Evolutionary conservation across 2,329 filamentous ascomycete genomes (phyloP).

Genomic region (Paecilomyces sp.): DNA sequence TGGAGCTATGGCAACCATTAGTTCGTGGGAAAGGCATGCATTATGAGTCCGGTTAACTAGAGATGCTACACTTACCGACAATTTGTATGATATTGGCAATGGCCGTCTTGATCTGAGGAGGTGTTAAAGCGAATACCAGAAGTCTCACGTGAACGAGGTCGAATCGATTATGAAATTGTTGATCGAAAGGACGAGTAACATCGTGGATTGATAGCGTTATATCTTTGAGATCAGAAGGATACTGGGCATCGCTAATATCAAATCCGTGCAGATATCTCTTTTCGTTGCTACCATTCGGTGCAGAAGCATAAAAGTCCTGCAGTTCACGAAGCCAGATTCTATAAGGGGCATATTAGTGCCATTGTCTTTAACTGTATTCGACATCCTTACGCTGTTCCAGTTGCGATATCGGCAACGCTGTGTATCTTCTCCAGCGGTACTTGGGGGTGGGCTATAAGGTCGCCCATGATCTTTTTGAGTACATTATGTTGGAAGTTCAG

Average conservation of each 20-base stretch:
- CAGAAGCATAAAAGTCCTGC: neutral
- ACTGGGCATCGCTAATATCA: neutral
- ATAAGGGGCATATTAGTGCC: neutral
- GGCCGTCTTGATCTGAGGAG: neutral
- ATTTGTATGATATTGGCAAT: neutral
- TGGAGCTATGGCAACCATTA: neutral
- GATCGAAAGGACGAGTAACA: neutral
- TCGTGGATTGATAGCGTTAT: neutral
- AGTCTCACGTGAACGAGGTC: neutral
- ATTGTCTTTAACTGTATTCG: neutral
- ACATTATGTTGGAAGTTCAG: neutral
- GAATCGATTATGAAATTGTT: neutral
- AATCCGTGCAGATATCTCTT: neutral
- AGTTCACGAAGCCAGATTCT: neutral
- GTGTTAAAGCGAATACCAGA: neutral
- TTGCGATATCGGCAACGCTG: neutral
- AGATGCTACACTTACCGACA: neutral
- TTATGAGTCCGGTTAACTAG: neutral
- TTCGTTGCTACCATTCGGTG: neutral
- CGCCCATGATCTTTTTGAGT: neutral
- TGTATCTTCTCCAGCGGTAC: neutral
- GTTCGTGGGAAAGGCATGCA: neutral
- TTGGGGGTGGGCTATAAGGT: neutral
- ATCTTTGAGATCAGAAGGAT: neutral
- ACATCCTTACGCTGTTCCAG: neutral